phyloP scores from a whole-genome alignment of 2,329 filamentous ascomycete genomes.

The Massarina eburnea region DNA sequence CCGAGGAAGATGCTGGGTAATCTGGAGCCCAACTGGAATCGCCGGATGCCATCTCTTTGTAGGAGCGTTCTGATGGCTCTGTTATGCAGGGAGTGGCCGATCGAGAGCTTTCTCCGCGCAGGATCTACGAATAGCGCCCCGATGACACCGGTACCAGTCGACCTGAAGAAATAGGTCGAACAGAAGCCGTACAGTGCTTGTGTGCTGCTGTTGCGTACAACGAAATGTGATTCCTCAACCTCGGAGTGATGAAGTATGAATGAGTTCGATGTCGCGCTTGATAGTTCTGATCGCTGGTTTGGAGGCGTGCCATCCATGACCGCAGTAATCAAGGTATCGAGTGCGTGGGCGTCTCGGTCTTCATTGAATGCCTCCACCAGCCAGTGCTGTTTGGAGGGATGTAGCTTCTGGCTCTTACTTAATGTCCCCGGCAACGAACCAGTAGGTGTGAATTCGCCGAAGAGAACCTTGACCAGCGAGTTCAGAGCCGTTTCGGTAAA shows the following conservation, averaged over 20 bases:
- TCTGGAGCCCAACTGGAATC: constrained; percentile 77
- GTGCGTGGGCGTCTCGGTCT: constrained; percentile 70
- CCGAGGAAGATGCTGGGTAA: constrained; percentile 86
- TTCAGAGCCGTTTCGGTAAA: constrained; percentile 91
- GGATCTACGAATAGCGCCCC: constrained; percentile 91
- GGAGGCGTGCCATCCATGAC: constrained; percentile 68
- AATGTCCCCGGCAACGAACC: constrained; percentile 69
- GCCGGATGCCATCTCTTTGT: constrained; percentile 71
- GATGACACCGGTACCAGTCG: constrained; percentile 72
- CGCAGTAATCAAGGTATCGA: constrained; percentile 73
- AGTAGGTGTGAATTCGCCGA: constrained; percentile 67
- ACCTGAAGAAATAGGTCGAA: constrained; percentile 78
- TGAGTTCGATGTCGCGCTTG: constrained; percentile 68
- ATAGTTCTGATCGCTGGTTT: constrained; percentile 68
- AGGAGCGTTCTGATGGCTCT: constrained; percentile 76
- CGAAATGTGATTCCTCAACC: constrained; percentile 81
- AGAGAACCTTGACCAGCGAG: constrained; percentile 78
- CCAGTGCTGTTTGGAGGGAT: constrained; percentile 93
- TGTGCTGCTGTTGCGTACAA: constrained; percentile 91
- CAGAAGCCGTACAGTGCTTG: constrained; percentile 90
- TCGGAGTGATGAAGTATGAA: constrained; percentile 73
- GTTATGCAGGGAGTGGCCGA: constrained; percentile 86
- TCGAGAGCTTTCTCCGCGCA: constrained; percentile 79
- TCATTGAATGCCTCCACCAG: constrained; percentile 86
- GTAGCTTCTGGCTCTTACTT: constrained; percentile 81